These are phyloP conservation scores for Clonostachys rhizophaga DNA, from an alignment of 2,329 filamentous ascomycete species.

Conservation along the genomic window DNA sequence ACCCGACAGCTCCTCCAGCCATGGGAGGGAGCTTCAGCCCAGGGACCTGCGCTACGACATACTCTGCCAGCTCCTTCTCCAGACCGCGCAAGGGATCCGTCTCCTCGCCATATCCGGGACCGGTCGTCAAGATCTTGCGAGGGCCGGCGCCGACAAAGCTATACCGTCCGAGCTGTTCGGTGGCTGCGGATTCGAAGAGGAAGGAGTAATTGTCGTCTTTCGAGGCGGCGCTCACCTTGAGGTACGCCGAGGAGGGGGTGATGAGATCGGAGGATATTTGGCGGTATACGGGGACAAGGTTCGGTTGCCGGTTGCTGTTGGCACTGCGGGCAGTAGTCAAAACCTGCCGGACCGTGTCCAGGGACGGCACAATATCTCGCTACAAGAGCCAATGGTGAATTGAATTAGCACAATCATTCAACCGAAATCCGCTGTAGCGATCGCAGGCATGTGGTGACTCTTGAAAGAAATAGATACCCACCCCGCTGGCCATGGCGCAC, in stretches of 20 bases:
- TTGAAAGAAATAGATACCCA: no score
- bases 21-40: conserved; percentile 79
- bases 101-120: conserved; percentile 79
- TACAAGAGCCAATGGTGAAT: conserved; percentile 9
- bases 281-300: conserved; percentile 76
- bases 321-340: conserved; percentile 15
- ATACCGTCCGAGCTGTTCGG: conserved; percentile 89
- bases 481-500: no score
- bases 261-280: conserved; percentile 89
- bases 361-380: conserved; percentile 36
- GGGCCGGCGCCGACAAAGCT: conserved; percentile 87
- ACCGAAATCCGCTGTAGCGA: background rate
- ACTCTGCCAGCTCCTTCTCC: conserved; percentile 73
- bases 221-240: conserved; percentile 71
- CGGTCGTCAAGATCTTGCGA: conserved; percentile 79
- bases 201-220: conserved; percentile 65
- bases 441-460: background rate
- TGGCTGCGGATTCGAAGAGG: conserved; percentile 91
- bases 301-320: conserved; percentile 37
- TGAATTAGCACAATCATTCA: background rate
- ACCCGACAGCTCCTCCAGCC: conserved; percentile 90
- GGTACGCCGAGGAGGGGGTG: conserved; percentile 90
- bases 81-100: conserved; percentile 81
- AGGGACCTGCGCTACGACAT: conserved; percentile 78
- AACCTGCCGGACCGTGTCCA: conserved; percentile 38